These are phyloP conservation scores for Claviceps lovelessii DNA, from an alignment of 2,329 filamentous ascomycete genomes.

Conservation along the genomic window DNA sequence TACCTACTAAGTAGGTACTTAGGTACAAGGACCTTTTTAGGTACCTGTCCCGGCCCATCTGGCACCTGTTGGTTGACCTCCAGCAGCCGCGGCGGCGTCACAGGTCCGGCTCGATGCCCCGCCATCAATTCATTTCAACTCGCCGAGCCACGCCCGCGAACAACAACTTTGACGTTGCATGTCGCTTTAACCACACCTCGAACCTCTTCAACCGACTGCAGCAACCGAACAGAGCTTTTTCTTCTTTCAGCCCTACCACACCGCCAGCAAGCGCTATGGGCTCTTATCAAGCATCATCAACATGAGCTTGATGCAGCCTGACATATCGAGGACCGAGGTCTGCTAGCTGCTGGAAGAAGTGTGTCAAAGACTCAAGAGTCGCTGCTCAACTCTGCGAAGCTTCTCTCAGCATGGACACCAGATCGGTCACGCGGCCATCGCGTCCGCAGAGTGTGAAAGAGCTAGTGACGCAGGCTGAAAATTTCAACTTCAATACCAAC, in stretches of 20 bases:
- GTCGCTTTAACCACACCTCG: background rate
- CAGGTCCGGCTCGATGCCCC: background rate
- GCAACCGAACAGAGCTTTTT: background rate
- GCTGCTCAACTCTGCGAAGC: background rate
- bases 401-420: constrained; percentile 14
- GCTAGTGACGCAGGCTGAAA: constrained; percentile 58
- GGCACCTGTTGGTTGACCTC: too few relatives aligned
- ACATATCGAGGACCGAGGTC: background rate
- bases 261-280: background rate
- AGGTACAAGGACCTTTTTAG: too few relatives aligned
- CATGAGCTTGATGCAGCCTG: background rate
- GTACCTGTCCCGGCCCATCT: too few relatives aligned
- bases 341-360: background rate
- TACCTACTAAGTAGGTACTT: too few relatives aligned
- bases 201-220: background rate
- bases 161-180: background rate
- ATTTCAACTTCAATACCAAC: constrained; percentile 66
- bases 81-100: background rate
- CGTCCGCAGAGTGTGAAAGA: constrained; percentile 59
- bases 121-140: background rate
- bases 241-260: rapidly evolving
- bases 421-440: constrained; percentile 19
- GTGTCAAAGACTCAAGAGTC: background rate
- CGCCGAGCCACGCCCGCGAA: background rate
- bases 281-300: background rate